Conservation (phyloP, 2,329 filamentous ascomycete genomes). For the Neoarthrinium moseri region DNA sequence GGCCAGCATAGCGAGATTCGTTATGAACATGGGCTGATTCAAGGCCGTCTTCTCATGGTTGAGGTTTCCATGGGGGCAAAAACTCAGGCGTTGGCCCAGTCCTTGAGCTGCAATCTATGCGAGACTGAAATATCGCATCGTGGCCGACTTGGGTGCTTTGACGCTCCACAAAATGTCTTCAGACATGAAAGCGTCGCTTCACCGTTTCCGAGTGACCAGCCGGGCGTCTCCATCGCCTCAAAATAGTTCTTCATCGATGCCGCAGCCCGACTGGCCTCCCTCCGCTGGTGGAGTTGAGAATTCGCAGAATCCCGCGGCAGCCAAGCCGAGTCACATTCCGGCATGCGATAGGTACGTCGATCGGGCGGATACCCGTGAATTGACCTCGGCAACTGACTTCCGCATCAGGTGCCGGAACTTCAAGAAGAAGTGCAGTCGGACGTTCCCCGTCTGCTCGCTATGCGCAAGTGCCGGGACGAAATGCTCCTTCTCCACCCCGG, state of each 20-base stretch:
- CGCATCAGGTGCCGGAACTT: slow-evolving; percentile 37
- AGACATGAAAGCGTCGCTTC: slow-evolving; percentile 20
- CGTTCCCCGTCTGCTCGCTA: slow-evolving; percentile 36
- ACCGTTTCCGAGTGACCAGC: slow-evolving; percentile 24
- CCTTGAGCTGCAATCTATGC: neutral
- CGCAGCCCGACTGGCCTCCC: slow-evolving; percentile 15
- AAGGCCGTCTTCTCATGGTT: neutral
- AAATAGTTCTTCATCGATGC: slow-evolving; percentile 10
- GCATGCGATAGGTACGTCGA: slow-evolving; percentile 32
- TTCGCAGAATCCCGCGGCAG: slow-evolving; percentile 23
- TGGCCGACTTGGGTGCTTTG: neutral
- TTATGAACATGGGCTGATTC: slow-evolving; percentile 3
- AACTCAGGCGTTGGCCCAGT: neutral
- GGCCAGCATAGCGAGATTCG: too few relatives aligned
- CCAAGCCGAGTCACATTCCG: slow-evolving; percentile 22
- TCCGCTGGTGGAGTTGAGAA: slow-evolving; percentile 18
- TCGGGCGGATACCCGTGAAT: neutral
- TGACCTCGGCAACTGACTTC: neutral
- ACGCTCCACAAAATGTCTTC: slow-evolving; percentile 6
- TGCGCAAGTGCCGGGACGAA: slow-evolving; percentile 37
- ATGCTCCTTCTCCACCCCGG: slow-evolving; percentile 34
- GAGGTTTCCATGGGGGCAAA: neutral
- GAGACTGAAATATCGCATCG: neutral
- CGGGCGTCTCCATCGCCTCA: slow-evolving; percentile 12
- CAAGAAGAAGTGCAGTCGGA: slow-evolving; percentile 45